Evolutionary conservation across 2,329 filamentous ascomycete genomes (phyloP).

Genomic region (Huntiella abstrusa): DNA sequence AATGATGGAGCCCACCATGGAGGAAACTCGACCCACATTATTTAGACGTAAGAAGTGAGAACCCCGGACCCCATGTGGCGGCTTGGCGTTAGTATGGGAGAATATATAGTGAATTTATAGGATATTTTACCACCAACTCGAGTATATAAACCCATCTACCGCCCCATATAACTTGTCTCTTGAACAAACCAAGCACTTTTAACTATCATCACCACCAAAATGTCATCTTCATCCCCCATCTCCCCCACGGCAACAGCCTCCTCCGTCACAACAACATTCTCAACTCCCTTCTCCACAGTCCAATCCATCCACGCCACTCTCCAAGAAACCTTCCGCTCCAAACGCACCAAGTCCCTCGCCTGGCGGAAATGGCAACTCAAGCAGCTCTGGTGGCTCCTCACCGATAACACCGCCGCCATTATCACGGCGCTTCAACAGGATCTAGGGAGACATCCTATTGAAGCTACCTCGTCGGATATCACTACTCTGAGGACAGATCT

Average conservation of each 20-base stretch:
- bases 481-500: slow-evolving; percentile 18
- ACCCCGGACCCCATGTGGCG: too few relatives aligned
- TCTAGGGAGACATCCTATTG: slow-evolving; percentile 16
- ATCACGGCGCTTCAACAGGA: slow-evolving; percentile 16
- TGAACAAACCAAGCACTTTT: not conserved
- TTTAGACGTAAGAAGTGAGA: too few relatives aligned
- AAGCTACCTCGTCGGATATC: slow-evolving; percentile 17
- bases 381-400: slow-evolving; percentile 20
- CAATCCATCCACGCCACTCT: not conserved
- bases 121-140: too few relatives aligned
- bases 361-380: slow-evolving; percentile 22
- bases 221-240: not conserved
- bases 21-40: too few relatives aligned
- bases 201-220: not conserved
- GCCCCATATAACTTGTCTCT: not conserved
- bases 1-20: too few relatives aligned
- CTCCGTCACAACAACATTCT: not conserved
- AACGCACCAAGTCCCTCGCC: slow-evolving; percentile 17
- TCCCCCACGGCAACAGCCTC: not conserved
- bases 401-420: slow-evolving; percentile 17
- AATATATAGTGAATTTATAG: too few relatives aligned
- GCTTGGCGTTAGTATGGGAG: too few relatives aligned
- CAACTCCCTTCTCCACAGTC: not conserved
- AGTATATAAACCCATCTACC: too few relatives aligned
- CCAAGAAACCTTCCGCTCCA: slow-evolving; percentile 15